Percentiles rank a stretch among this genome's conserved stretches.
Conservation (phyloP, 768 basidiomycete genomes). For the Tephrocybe rancida region DNA sequence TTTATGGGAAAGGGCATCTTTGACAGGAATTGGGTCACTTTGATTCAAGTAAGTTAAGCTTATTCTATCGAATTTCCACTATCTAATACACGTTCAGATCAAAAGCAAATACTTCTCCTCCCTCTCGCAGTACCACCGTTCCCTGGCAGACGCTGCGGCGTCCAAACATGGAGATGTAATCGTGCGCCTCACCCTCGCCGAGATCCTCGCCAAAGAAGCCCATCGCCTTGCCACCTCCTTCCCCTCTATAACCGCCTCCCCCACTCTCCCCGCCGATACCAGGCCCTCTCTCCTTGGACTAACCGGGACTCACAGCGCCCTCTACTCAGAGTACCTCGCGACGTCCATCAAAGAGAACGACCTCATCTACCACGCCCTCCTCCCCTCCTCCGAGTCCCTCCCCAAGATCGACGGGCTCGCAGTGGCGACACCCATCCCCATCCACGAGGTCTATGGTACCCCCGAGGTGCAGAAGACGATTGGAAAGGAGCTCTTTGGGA, state of each 20-base stretch:
- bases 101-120: conserved; percentile 92
- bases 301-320: conserved; percentile 77
- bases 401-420: too few species aligned
- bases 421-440: too few species aligned
- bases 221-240: conserved; percentile 68
- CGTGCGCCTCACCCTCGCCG: conserved; percentile 76
- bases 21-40: conserved; percentile 89
- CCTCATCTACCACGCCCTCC: conserved; percentile 92
- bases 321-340: conserved; percentile 72
- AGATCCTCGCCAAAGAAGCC: conserved; percentile 84
- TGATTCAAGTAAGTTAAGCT: conserved; percentile 74
- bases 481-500: conserved; percentile 86
- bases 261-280: conserved; percentile 87
- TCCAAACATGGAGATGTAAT: conserved; percentile 88
- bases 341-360: conserved; percentile 92
- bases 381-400: conserved; percentile 78
- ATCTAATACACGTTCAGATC: conserved; percentile 47
- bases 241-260: conserved; percentile 69
- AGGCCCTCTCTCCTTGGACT: conserved; percentile 79
- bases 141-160: conserved; percentile 71
- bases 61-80: not conserved
- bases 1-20: conserved; percentile 97
- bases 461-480: conserved; percentile 97
- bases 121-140: conserved; percentile 85
- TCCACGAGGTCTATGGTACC: too few species aligned